Percentiles rank a stretch among this genome's conserved stretches.
Conservation (phyloP, 1,284 basidiomycete genomes). For the Heterobasidion irregulare region DNA sequence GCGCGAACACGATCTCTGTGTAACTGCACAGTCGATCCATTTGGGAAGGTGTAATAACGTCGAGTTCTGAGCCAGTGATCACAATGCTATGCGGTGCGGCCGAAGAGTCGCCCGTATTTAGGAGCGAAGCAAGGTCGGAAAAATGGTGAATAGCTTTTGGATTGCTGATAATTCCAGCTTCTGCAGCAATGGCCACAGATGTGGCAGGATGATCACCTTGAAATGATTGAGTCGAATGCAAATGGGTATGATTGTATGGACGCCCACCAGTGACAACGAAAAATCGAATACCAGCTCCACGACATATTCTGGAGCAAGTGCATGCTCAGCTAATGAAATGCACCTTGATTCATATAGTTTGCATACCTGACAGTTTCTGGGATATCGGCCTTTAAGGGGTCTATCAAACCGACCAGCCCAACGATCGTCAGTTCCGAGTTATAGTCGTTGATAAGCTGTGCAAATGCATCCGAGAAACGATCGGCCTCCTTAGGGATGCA, state of each 20-base stretch:
- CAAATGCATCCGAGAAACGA: constrained; percentile 28
- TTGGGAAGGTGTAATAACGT: constrained; percentile 33
- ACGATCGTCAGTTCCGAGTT: constrained; percentile 44
- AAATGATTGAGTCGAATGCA: constrained; percentile 2
- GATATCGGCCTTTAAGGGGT: constrained; percentile 56
- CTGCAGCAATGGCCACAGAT: constrained; percentile 52
- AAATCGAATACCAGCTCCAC: constrained; percentile 55
- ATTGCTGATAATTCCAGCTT: constrained; percentile 47
- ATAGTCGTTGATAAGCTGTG: constrained; percentile 25
- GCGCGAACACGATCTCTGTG: constrained; percentile 65
- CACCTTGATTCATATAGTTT: neutral
- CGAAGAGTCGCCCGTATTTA: neutral
- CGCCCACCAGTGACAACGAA: constrained; percentile 62
- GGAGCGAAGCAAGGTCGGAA: constrained; percentile 22
- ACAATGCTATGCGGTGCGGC: constrained; percentile 30
- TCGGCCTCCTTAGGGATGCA: constrained; percentile 20
- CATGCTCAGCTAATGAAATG: neutral
- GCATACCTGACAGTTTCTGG: constrained; percentile 33
- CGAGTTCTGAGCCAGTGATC: constrained; percentile 44
- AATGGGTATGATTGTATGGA: neutral
- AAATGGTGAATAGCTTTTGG: constrained; percentile 25
- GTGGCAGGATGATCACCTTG: constrained; percentile 43
- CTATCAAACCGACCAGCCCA: constrained; percentile 56
- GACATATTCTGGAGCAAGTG: constrained; percentile 24
- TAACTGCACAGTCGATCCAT: constrained; percentile 44